These are phyloP conservation scores for Backusella circina DNA, from an alignment of 192 early-diverging fungal species.

Conservation along the genomic window DNA sequence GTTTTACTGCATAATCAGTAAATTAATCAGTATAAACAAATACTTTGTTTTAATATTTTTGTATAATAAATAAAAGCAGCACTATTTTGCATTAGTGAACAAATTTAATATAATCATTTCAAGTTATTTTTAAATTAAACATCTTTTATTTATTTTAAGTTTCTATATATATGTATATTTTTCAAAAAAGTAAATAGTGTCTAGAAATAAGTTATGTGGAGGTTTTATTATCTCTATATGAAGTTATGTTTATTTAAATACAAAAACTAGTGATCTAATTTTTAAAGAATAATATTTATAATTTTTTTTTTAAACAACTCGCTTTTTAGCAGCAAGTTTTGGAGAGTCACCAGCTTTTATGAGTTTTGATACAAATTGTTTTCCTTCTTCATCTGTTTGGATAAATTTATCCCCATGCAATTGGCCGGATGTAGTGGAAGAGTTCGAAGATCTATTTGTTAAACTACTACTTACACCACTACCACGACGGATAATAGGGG, in stretches of 20 bases:
- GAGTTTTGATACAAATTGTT: constrained; percentile 27
- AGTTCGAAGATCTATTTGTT: not conserved
- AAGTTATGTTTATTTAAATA: not conserved
- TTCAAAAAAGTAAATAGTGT: not conserved
- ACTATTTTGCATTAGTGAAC: not conserved
- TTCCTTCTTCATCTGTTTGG: constrained; percentile 29
- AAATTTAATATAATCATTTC: not conserved
- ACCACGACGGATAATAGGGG: constrained; percentile 8
- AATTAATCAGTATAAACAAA: not conserved
- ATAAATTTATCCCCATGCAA: constrained; percentile 24
- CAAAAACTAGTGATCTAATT: not conserved
- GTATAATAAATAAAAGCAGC: not conserved
- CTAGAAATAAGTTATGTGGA: not conserved
- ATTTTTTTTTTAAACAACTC: not conserved
- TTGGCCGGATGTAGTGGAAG: not conserved
- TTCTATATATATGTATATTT: not conserved
- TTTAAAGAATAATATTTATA: not conserved
- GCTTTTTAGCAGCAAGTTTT: not conserved
- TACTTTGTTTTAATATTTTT: not conserved
- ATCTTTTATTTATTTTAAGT: not conserved
- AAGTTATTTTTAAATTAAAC: not conserved
- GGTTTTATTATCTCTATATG: not conserved
- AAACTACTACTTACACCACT: constrained; percentile 7
- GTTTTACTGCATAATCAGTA: not conserved
- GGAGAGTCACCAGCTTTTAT: constrained; percentile 20